Percentiles rank a stretch among this genome's conserved stretches.
phyloP scores from a whole-genome alignment of 1,284 basidiomycete species.

The Coniophora puteana region DNA sequence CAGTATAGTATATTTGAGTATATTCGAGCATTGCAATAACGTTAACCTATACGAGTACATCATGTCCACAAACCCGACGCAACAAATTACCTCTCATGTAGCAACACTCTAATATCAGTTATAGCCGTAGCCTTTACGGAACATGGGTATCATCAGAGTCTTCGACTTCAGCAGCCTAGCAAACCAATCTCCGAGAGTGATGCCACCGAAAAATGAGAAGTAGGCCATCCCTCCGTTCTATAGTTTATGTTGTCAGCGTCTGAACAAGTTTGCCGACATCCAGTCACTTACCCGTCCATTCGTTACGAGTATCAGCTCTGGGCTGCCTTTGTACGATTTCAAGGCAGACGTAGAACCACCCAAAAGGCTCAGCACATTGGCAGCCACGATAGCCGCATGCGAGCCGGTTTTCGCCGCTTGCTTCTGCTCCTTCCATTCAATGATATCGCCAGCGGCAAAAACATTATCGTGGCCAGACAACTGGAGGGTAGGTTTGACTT shows the following conservation, averaged over 20 bases:
- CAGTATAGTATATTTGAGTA: too few relatives aligned
- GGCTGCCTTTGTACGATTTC: conserved; percentile 47
- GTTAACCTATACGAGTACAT: too few relatives aligned
- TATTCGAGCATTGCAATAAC: too few relatives aligned
- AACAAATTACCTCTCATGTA: too few relatives aligned
- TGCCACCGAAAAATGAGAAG: conserved; percentile 45
- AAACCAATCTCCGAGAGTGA: conserved; percentile 36
- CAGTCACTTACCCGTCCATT: conserved; percentile 50
- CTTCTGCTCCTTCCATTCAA: conserved; percentile 58
- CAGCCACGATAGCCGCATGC: conserved; percentile 40
- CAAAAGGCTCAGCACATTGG: conserved; percentile 47
- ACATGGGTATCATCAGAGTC: conserved; percentile 20
- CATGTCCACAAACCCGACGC: too few relatives aligned
- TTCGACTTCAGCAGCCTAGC: conserved; percentile 27
- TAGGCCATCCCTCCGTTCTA: conserved; percentile 47
- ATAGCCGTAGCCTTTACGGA: conserved; percentile 23
- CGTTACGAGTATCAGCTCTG: conserved; percentile 53
- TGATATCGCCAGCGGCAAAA: conserved; percentile 58
- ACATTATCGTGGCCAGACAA: conserved; percentile 42
- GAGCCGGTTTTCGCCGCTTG: conserved; percentile 43
- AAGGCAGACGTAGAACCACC: conserved; percentile 27
- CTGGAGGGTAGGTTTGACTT: conserved; percentile 50
- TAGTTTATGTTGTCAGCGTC: background rate
- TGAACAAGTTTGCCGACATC: background rate
- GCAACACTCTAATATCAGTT: too few relatives aligned